Evolutionary conservation across 1,139 yeast species (phyloP), one percentile per base, ranked within the genome.

Genomic region (Pichia norvegensis): DNA sequence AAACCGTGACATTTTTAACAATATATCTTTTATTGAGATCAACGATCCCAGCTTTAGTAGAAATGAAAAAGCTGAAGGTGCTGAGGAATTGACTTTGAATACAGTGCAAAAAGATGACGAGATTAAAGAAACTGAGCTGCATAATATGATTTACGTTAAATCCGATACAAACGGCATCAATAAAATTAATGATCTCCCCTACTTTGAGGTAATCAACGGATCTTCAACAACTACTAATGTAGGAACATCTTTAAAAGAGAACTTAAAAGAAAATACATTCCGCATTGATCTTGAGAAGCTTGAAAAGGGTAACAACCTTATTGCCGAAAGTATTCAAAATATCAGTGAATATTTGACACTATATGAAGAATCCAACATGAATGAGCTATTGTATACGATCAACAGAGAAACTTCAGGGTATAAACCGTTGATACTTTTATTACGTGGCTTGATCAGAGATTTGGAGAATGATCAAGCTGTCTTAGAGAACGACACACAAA

Each of bases 331-430:
- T 3, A 43, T 58, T 2, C 36, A 46, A 1, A 61, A 63, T 45
- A 54, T 60, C 14, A 45, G 58, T n/a, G 39, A 45, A 21, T 63
- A 58, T 41, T 42, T 61, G 25, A 49, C 53, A 5, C 47, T 62
- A 19, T 41, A 58, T 17, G 52, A 55, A 37, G 40, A 52, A 22
- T 62, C 66, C 7, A 56, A 56, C 29, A 51, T 61, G n/a, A 53
- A 49, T 43, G 54, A 57, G 16, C 43, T 61, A 16, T 41, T 62
- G 19, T 57, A 46, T 41, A 53, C 59, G 3, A 37, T 64, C 21
- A 57, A 53, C 38, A 50, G 50, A 14, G 61, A 57, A 43, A 60
- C 65, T 4, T 54, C 60, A 33, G 64, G 62, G 2, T 55, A 61
- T 40, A 53, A 52, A 25, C 63, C 65, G 8, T 41, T 51, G 5